Conservation (phyloP, 2,329 filamentous ascomycete genomes). For the Talaromyces sp. region DNA sequence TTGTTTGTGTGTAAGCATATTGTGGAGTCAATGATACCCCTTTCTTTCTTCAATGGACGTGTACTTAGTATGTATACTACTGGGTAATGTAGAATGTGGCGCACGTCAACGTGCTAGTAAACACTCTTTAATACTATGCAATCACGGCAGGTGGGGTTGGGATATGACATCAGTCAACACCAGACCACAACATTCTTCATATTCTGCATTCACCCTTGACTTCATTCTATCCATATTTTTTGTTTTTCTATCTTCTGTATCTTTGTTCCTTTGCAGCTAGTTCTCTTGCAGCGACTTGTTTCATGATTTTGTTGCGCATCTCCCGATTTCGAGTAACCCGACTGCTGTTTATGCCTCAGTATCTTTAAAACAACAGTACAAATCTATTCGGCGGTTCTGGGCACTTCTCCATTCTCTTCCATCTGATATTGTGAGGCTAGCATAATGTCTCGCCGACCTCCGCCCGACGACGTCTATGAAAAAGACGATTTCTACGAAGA, state of each 20-base stretch:
- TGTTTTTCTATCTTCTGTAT: background rate
- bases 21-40: conserved; percentile 3
- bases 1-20: background rate
- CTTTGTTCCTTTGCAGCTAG: background rate
- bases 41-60: background rate
- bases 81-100: background rate
- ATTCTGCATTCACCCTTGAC: background rate
- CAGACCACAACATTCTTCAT: background rate
- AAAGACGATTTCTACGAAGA: conserved; percentile 28
- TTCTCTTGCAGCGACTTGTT: background rate
- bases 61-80: background rate
- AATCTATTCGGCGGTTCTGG: background rate
- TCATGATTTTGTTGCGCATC: background rate
- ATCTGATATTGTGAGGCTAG: background rate
- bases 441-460: conserved; percentile 33
- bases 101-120: background rate
- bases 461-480: conserved; percentile 29
- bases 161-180: conserved; percentile 11
- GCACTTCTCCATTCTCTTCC: background rate
- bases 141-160: background rate
- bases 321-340: background rate
- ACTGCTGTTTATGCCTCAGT: conserved; percentile 7
- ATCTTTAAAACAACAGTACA: background rate
- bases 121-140: background rate
- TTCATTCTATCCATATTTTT: background rate